Evolutionary conservation across 1,284 basidiomycete species (phyloP), one percentile per base, ranked within the genome.

Genomic region (Neonothopanus nambi): DNA sequence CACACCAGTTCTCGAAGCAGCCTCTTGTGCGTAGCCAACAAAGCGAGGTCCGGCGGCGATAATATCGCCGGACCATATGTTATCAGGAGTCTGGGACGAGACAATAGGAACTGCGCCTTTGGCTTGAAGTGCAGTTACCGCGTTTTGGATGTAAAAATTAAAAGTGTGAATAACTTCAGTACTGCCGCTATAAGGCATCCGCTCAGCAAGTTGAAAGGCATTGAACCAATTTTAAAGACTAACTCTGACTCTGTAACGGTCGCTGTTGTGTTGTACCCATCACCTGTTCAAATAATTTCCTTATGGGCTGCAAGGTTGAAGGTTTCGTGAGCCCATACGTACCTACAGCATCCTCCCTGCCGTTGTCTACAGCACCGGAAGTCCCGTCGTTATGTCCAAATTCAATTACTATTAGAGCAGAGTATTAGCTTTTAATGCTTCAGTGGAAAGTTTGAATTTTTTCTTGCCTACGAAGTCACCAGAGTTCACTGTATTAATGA

Each of bases 21-120:
- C 69, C 11, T 67, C 65, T 54, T 72, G 60, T 1, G 78, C 76
- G 58, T 80, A 80, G 1, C 63, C 67, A 21, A 78, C 77, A 58
- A 80, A 81, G 11, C 78, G 70, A 21, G 70, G 65, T 23, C 69
- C 67, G 15, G 70, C 63, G 28, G 61, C 61, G 38, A 77, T 72
- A 24, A 63, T 61, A 38, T 61, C 65, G 47, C 67, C 66, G 12
- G 67, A 61, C 74, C 76, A 79, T 24, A 70, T 69, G 60, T 80
- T 76, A 59, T 73, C 65, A 3, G 78, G 78, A 3, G 78, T 80
- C 58, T 77, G 74, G n/a, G 73, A 72, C 17, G 75, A 76, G 24
- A 79, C 65, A 55, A 81, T 78, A 24, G 72, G 69, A 28, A 70
- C 74, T 24, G 71, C 76, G 15, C 77, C 78, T 62, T 79, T 79